Evolutionary conservation across 768 basidiomycete genomes (phyloP).

Genomic region (Amanita rubescens): DNA sequence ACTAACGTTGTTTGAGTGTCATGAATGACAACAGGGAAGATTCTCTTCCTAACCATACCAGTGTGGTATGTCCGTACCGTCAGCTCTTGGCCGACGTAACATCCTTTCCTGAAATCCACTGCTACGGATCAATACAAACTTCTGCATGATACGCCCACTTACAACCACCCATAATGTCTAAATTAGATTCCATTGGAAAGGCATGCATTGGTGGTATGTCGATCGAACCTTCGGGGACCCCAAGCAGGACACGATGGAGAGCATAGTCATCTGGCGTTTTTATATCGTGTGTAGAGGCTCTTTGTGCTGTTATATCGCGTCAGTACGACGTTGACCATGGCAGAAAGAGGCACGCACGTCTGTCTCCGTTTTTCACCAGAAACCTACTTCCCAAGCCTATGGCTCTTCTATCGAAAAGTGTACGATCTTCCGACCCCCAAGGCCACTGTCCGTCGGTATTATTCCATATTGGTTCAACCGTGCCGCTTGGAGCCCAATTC

Average conservation of each 20-base stretch:
- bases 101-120: conserved; percentile 97
- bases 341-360: conserved; percentile 46
- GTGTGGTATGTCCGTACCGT: conserved; percentile 96
- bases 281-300: conserved; percentile 44
- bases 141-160: conserved; percentile 22
- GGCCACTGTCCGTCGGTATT: conserved; percentile 34
- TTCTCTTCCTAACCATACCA: conserved; percentile 84
- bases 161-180: conserved; percentile 95
- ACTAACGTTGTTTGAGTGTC: conserved; percentile 28
- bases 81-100: conserved; percentile 96
- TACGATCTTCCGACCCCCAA: conserved; percentile 50
- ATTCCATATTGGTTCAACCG: conserved; percentile 71
- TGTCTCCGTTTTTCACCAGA: conserved; percentile 60
- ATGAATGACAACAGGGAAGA: conserved; percentile 69
- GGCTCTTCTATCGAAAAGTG: conserved; percentile 58
- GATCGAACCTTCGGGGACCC: conserved; percentile 78
- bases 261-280: conserved; percentile 52
- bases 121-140: conserved; percentile 9
- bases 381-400: conserved; percentile 74
- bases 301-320: conserved; percentile 40
- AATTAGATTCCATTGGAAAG: conserved; percentile 90
- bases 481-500: conserved; percentile 61
- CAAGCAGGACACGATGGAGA: conserved; percentile 70
- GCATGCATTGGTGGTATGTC: conserved; percentile 76
- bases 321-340: neutral